Percentiles rank a stretch among this genome's conserved stretches.
Evolutionary conservation across 2,329 filamentous ascomycete species (phyloP).

Genomic region (Arthroderma sp.): DNA sequence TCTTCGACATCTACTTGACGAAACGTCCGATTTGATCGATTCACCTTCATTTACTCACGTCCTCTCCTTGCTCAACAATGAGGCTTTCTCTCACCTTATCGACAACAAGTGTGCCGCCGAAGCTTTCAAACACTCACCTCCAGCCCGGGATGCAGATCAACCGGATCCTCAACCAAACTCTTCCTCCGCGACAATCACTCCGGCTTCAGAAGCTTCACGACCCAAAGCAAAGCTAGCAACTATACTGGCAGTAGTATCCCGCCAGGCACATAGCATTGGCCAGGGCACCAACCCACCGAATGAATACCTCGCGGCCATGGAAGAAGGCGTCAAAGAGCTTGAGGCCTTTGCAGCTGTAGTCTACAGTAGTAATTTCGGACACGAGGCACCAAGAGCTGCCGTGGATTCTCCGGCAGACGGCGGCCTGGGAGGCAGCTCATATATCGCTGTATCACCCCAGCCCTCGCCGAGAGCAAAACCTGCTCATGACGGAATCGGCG

Average conservation of each 20-base stretch:
- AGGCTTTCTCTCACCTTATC: slow-evolving; percentile 71
- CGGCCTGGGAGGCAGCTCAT: background rate
- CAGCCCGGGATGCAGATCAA: slow-evolving; percentile 25
- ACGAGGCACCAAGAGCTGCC: background rate
- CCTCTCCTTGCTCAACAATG: slow-evolving; percentile 71
- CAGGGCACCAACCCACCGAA: slow-evolving; percentile 44
- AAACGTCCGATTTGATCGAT: slow-evolving; percentile 90
- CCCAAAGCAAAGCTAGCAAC: slow-evolving; percentile 65
- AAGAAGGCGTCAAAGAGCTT: slow-evolving; percentile 34
- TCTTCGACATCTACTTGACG: slow-evolving; percentile 76
- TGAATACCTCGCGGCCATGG: slow-evolving; percentile 32
- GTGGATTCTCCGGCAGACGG: background rate
- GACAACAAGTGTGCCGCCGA: slow-evolving; percentile 68
- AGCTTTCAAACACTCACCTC: slow-evolving; percentile 50
- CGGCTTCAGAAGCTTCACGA: slow-evolving; percentile 8
- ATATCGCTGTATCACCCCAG: background rate
- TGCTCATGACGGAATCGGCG: background rate
- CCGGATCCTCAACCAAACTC: slow-evolving; percentile 37
- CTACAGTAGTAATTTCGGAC: slow-evolving; percentile 35
- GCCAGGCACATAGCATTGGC: slow-evolving; percentile 82
- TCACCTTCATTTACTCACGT: slow-evolving; percentile 84
- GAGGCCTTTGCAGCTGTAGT: slow-evolving; percentile 37
- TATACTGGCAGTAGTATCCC: slow-evolving; percentile 75
- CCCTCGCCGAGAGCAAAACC: background rate
- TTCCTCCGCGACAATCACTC: slow-evolving; percentile 30